Base-by-base conservation (phyloP, 1,139 yeast genomes). In the Arxiozyma telluris region DNA sequence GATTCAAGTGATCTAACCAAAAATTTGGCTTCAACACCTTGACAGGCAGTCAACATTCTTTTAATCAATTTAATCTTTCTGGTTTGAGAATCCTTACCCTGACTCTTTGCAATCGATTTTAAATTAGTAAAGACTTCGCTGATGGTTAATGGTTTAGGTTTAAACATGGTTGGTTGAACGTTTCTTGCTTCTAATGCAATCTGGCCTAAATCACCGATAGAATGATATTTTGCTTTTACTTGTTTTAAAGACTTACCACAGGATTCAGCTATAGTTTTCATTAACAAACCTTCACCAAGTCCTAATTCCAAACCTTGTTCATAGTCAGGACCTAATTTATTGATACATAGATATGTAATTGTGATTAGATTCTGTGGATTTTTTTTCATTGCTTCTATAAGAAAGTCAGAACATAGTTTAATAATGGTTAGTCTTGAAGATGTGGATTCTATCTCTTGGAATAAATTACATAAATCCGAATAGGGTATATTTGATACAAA, bases 321-420 rank as follows among this genome's bases (percentile, higher is more conserved):
- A 66, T 93, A 93, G 66, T 93, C 98, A 0, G 98, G 98, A 0
- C 98, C 97, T 18, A 93, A 74, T 54, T 94, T 75, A 67, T 91
- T 91, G 65, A 91, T 90, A 69, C 87, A 87, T 20, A 93, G 76
- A 63, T 91, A 93, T 1, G 91, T 87, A 1, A 88, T 82, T 56
- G 80, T 81, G 4, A 87, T 77, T 55, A 93, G 72, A 50, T 81
- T 83, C 18, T 76, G 73, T 0, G 88, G 83, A 22, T 82, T 76
- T 27, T 78, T 74, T 48, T 77, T 70, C 53, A 91, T 73, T 0
- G 88, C 82, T 48, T 80, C 77, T 23, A 78, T 70, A 64, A 87
- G 86, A 66, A 89, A 85, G 49, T 80, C 83, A 0, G 95, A 79
- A 41, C 93, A 82, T 53, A 81, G 73, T 49, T 88, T 82, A 22